Conservation (phyloP, 1,139 yeast genomes). For the Yamadazyma triangularis region DNA sequence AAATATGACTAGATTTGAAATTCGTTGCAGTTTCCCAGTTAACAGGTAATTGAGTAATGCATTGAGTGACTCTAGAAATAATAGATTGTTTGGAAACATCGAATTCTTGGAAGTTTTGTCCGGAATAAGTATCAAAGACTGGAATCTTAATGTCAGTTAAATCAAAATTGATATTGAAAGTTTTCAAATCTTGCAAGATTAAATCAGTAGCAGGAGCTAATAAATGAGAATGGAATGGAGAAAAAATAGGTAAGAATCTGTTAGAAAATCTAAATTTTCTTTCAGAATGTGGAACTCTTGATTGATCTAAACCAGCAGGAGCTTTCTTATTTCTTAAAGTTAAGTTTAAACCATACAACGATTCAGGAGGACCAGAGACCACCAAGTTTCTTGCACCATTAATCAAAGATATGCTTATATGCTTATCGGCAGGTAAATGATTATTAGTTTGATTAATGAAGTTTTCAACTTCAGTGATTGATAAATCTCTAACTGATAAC, state of each 20-base stretch:
- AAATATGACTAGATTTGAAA: constrained; percentile 76
- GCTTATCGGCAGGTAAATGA: constrained; percentile 89
- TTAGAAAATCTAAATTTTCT: constrained; percentile 90
- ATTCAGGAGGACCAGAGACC: constrained; percentile 97
- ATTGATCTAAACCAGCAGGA: constrained; percentile 89
- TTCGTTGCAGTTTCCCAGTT: constrained; percentile 91
- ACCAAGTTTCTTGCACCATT: constrained; percentile 97
- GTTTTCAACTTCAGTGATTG: constrained; percentile 70
- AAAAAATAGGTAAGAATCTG: constrained; percentile 90
- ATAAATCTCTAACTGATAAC: constrained; percentile 89
- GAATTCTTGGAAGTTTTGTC: constrained; percentile 63
- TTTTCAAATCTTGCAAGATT: constrained; percentile 60
- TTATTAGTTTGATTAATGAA: constrained; percentile 84
- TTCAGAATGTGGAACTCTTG: constrained; percentile 88
- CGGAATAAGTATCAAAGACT: constrained; percentile 86
- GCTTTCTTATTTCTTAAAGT: constrained; percentile 93
- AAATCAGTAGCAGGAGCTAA: constrained; percentile 65
- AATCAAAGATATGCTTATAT: constrained; percentile 82
- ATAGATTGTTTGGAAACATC: constrained; percentile 41
- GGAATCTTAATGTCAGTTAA: constrained; percentile 65
- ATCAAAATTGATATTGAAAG: constrained; percentile 53
- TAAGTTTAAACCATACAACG: constrained; percentile 93
- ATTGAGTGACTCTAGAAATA: constrained; percentile 59
- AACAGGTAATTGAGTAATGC: constrained; percentile 86
- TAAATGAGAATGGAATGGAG: constrained; percentile 95